Base-by-base conservation (phyloP, 192 early-diverging fungal species). In the Borealophlyctis nickersoniae region DNA sequence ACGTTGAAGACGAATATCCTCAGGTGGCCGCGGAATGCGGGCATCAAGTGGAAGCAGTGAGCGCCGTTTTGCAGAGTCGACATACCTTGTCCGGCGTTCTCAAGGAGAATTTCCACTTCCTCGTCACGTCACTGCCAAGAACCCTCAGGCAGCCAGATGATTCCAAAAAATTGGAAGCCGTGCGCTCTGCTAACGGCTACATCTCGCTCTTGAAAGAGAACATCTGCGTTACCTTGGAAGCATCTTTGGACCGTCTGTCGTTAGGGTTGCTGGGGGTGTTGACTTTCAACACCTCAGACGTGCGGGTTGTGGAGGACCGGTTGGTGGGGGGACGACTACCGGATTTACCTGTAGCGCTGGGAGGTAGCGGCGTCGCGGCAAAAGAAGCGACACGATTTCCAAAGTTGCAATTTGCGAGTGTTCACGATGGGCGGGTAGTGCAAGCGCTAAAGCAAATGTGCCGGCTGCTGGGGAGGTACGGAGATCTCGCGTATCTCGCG, bases 281-380 rank as follows among this genome's bases (percentile, higher is more conserved):
- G 53, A 63, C 60, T 1, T 56, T 69, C 26, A 60, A 69, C 16
- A 30, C 22, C 3, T 53, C 60, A 9, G 45, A 69, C 31, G 60
- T 62, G 27, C 53, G 48, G 52, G 24, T 69, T 14, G 67, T 69
- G 36, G 67, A 69, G 33, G 67, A 69, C 56, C 65, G 65, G 35
- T 50, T 29, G 28, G 14, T 35, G 24, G 39, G 39, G 39, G 39
- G 39, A 45, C 39, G 39, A 19, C 39, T 45, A 19, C 22, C 22
- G 34, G 23, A 39, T 24, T 26, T 49, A 16, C 13, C 28, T 26
- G 13, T 2, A 22, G 54, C 32, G 26, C 1, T 2, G 4, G 22
- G 22, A 2, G 49, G 48, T 13, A 26, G 19, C 2, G 45, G 23
- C 23, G 14, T 60, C 22, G 19, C 34, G 32, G 16, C 29, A 19